Evolutionary conservation across 441 rosid species (phyloP), one percentile per base, ranked within the genome.

Genomic region (Mallotus repandus): DNA sequence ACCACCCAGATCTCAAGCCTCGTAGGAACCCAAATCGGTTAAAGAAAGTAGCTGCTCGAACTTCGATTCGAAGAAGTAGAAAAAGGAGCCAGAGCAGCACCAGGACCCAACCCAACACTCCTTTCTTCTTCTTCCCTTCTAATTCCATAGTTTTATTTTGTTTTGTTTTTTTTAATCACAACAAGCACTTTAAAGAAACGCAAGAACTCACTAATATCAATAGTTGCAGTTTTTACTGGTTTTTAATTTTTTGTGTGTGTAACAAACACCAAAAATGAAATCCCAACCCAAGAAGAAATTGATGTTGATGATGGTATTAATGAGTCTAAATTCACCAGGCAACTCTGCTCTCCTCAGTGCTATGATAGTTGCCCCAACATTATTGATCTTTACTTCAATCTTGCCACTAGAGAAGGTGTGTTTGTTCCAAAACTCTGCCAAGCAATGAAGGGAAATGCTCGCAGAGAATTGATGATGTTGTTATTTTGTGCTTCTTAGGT

Each of bases 21-120:
- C 2, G 2, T 32, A 32, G 4, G 38, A 32, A 32, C 64, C 66
- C 78, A 85, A 59, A 83, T 72, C 86, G 88, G 73, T 71, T 81
- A 69, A 86, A 77, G 81, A 86, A 86, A 77, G 70, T 83, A 35
- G 83, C 81, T 9, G 83, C 81, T 0, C 2, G 46, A 18, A 77
- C 75, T 76, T 55, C 86, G 18, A 72, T 70, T 12, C 81, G 88
- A 19, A 67, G 58, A 29, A 19, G 89, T 45, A 67, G 58, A 29
- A 19, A 54, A 55, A 81, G 88, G 1, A 52, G 73, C 50, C 38
- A 54, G 58, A 82, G 88, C 10, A 52, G 73, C 49, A 68, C 14
- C 59, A 66, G 96, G 74, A 92, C 91, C 76, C 76, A 98, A 13
- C 95, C 96, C 5, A 97, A 90, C 80, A 95, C 99, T n/a, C 97